Evolutionary conservation across 352 stramenopile species (phyloP), one percentile per base, ranked within the genome.

Genomic region (Blastocystis sp.): DNA sequence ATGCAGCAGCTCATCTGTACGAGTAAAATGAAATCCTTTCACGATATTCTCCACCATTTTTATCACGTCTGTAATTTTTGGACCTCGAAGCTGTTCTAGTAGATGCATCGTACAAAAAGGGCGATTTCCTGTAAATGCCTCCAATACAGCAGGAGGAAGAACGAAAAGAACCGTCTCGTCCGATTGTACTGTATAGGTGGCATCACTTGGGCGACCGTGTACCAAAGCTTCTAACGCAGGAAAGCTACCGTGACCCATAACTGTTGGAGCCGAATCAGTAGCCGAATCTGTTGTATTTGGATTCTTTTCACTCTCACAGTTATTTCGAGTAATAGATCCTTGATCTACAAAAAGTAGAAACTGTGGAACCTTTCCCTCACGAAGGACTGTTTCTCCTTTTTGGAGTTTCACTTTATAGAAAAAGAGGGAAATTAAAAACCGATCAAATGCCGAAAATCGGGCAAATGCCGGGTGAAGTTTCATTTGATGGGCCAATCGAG

Each of bases 361-460:
- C 34, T 20, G n/a, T 16, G 70, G 43, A 34, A 41, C 30, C 18
- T 45, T n/a, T 6, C 70, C 70, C 34, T 81, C 70, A 20, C 43
- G 9, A 24, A 41, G 11, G 1, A 81, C 11, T 2, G 50, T 41
- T 26, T 81, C 70, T 34, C 70, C 70, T 13, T 64, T 20, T 0
- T 13, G 37, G 7, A 81, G 26, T 41, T 81, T 24, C 20, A 81
- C 70, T 47, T 81, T 81, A 26, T 81, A 64, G 70, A 81, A 81
- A 47, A 66, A 81, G 50, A 62, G 55, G 24, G 37, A 62, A 6
- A 81, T 16, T 8, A n/a, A 16, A 41, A 37, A 64, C 4, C 34
- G 34, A 16, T 81, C 70, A 4, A 3, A 24, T 20, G 20, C 18
- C 1, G 41, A 39, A 13, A 81, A 47, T 18, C 26, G 26, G 7